Conservation (phyloP, 306 rosid species). For the Prunus dulcis region DNA sequence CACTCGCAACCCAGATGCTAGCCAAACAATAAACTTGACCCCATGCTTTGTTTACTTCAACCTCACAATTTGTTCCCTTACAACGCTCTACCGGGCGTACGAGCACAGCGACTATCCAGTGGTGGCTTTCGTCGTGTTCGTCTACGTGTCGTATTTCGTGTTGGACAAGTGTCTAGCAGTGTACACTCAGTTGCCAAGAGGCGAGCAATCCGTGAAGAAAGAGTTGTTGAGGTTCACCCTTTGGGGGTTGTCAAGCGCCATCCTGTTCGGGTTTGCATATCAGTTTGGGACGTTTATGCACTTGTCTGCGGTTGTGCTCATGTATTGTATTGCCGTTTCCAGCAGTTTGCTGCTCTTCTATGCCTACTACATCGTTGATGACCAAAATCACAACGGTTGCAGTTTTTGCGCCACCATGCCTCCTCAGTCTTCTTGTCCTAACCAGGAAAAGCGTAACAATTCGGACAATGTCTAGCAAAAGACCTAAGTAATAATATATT, state of each 20-base stretch:
- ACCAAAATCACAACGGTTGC: not conserved
- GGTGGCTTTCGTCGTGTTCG: not conserved
- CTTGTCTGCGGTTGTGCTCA: not conserved
- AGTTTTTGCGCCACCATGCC: not conserved
- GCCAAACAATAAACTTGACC: not conserved
- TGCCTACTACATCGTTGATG: constrained; percentile 7
- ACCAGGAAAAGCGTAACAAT: not conserved
- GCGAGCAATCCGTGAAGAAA: constrained; percentile 7
- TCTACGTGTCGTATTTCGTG: not conserved
- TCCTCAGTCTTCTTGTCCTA: not conserved
- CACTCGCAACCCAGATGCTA: too few relatives aligned
- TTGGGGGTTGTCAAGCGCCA: constrained; percentile 14
- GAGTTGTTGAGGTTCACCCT: not conserved
- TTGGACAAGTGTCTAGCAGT: not conserved
- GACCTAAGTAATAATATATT: too few relatives aligned
- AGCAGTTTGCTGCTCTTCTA: constrained; percentile 14
- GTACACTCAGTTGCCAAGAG: not conserved
- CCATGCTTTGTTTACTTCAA: constrained; percentile 1
- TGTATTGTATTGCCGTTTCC: constrained; percentile 1
- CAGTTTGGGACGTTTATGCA: constrained; percentile 4
- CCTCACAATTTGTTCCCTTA: constrained; percentile 2
- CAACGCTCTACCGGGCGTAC: constrained; percentile 19
- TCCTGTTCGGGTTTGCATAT: constrained; percentile 14
- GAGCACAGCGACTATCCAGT: not conserved
- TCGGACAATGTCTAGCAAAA: not conserved